Evolutionary conservation across 106 monocot species (phyloP).

Genomic region (Apostasia shenzhenica): DNA sequence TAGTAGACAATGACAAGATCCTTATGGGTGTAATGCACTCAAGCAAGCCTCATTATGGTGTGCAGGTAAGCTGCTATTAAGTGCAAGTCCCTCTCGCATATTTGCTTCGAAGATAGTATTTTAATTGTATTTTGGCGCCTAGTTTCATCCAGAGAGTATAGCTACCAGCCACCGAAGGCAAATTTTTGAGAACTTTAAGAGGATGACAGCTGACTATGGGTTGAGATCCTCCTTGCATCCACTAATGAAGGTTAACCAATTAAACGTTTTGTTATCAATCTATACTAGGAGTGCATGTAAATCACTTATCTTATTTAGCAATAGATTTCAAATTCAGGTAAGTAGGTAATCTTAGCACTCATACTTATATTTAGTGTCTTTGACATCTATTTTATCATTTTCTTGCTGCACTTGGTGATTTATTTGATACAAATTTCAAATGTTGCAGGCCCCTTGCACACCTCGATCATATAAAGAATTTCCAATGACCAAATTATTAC

Average conservation of each 20-base stretch:
- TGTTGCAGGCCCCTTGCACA: slow-evolving; percentile 32
- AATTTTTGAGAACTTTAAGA: slow-evolving; percentile 89
- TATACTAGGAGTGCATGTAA: no score
- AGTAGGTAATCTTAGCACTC: no score
- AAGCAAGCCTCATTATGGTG: slow-evolving; percentile 79
- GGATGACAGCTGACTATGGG: slow-evolving; percentile 54
- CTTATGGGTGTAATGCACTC: slow-evolving; percentile 86
- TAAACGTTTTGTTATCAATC: no score
- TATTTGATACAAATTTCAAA: not conserved
- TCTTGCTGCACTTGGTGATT: no score
- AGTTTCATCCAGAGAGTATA: slow-evolving; percentile 99
- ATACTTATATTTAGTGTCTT: no score
- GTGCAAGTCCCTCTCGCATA: no score
- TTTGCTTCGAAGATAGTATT: not conserved
- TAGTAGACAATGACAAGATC: slow-evolving; percentile 13
- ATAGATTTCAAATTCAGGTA: no score
- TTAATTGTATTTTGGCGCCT: slow-evolving; percentile 11
- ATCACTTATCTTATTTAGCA: no score
- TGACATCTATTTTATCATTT: no score
- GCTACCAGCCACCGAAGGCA: slow-evolving; percentile 70
- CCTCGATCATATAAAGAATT: slow-evolving; percentile 13
- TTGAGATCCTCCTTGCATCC: slow-evolving; percentile 30
- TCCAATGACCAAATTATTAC: slow-evolving; percentile 6
- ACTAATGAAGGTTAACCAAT: slow-evolving; percentile 54
- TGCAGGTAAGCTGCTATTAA: slow-evolving; percentile 50